Evolutionary conservation across 345 rosid genomes (phyloP).

Genomic region (Citrus maxima): DNA sequence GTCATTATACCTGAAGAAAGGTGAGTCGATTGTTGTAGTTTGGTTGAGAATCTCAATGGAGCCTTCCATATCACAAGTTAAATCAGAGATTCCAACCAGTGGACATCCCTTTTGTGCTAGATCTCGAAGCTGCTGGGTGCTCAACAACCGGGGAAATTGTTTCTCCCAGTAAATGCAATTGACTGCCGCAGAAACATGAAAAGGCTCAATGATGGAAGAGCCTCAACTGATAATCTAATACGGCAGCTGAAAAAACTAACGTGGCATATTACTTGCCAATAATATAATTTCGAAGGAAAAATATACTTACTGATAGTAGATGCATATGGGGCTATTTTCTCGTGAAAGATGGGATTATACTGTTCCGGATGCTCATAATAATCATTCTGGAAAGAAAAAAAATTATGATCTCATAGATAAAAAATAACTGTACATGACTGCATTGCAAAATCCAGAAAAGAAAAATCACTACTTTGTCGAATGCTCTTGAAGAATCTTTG

Average conservation of each 20-base stretch:
- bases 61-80: conserved; percentile 83
- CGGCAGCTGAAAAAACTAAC: background rate
- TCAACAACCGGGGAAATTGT: conserved; percentile 70
- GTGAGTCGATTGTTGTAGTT: conserved; percentile 69
- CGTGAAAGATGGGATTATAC: conserved; percentile 66
- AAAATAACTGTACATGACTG: background rate
- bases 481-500: conserved; percentile 33
- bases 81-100: conserved; percentile 78
- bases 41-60: conserved; percentile 77
- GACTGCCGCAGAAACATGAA: conserved; percentile 34
- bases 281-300: background rate
- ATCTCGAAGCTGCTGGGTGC: conserved; percentile 58
- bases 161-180: conserved; percentile 96
- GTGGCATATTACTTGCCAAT: background rate
- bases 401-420: too few species aligned
- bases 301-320: conserved; percentile 59
- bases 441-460: background rate
- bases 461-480: conserved; percentile 34
- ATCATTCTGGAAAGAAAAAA: conserved; percentile 47
- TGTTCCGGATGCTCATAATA: conserved; percentile 88
- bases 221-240: background rate
- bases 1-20: conserved; percentile 62
- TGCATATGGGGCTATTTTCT: conserved; percentile 64
- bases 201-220: conserved; percentile 1
- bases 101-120: conserved; percentile 55